Evolutionary conservation across 2,329 filamentous ascomycete species (phyloP), one percentile per base, ranked within the genome.

Genomic region (Penicillium sp.): DNA sequence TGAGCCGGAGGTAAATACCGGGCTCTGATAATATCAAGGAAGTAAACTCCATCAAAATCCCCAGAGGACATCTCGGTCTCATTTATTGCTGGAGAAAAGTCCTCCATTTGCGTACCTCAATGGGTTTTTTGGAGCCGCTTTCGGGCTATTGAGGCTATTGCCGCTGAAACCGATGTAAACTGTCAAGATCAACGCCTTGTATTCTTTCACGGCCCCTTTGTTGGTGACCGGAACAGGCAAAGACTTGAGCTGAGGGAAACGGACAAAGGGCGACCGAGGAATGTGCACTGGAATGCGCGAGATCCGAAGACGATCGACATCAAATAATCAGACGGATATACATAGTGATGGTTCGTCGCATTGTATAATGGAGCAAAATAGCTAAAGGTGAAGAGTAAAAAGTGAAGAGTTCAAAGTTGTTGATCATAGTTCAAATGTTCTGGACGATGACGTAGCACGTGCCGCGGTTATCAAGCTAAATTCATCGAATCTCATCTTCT

Each of bases 361-460:
- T 18, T 9, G 24, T 7, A 8, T 9, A 26, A 1, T 24, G 14
- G 4, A 10, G 14, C 6, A 34, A 10, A 18, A 16, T 10, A 8
- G n/a, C n/a, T n/a, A n/a, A n/a, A n/a, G n/a, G n/a, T n/a, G n/a
- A n/a, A n/a, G n/a, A 6, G 8, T 18, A 18, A 8, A 34, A 16
- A 4, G 8, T 16, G 29, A 4, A 32, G 7, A 31, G 23, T 24
- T 24, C 5, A 24, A 24, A n/a, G 7, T 27, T 31, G 13, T 23
- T 16, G 16, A 27, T 44, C 35, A 27, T 45, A 28, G 42, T 29
- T 40, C 8, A 41, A 23, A 23, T 11, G 24, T 24, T 20, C 39
- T 38, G 26, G 28, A 37, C 40, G 43, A 59, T 59, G 56, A 59
- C 53, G 52, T 59, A 45, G 43, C 58, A 58, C 55, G 57, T 59